A percentile compares a stretch with the other conserved stretches of the same genome.
These are phyloP conservation scores for Gossypium longicalyx DNA, from an alignment of 345 rosid genomes.

Conservation along the genomic window DNA sequence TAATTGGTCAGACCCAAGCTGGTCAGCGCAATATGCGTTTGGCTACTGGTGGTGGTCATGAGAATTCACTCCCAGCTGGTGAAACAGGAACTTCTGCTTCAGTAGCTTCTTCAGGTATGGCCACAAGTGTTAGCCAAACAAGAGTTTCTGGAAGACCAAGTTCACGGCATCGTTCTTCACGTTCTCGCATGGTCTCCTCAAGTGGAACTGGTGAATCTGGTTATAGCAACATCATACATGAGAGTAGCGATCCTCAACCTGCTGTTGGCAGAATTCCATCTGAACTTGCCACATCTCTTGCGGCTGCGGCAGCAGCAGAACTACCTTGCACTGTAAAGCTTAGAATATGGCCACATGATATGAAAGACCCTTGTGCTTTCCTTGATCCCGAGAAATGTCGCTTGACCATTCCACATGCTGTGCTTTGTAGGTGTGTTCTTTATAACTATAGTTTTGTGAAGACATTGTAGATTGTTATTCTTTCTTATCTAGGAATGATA, in stretches of 20 bases:
- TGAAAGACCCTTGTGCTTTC: constrained; percentile 37
- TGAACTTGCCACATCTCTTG: constrained; percentile 42
- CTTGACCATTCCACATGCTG: constrained; percentile 49
- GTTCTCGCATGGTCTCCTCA: constrained; percentile 23
- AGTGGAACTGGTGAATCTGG: constrained; percentile 29
- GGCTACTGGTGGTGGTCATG: constrained; percentile 26
- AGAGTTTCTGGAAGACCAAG: constrained; percentile 35
- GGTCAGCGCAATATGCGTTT: constrained; percentile 27
- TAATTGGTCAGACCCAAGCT: constrained; percentile 63
- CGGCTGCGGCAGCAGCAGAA: constrained; percentile 34
- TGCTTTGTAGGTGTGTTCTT: constrained; percentile 45
- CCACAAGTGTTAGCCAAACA: constrained; percentile 19
- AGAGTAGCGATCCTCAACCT: constrained; percentile 33
- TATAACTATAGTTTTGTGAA: constrained; percentile 18
- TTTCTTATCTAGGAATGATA: not conserved
- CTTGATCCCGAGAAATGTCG: constrained; percentile 38
- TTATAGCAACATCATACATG: constrained; percentile 26
- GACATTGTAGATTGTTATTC: not conserved
- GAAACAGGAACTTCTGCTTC: constrained; percentile 24
- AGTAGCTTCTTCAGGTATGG: constrained; percentile 21
- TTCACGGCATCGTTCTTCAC: constrained; percentile 32
- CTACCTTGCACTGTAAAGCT: constrained; percentile 59
- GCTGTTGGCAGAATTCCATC: constrained; percentile 36
- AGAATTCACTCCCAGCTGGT: constrained; percentile 25
- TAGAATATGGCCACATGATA: constrained; percentile 47